phyloP scores from a whole-genome alignment of 176 grass and related monocot species.

The Areca catechu region DNA sequence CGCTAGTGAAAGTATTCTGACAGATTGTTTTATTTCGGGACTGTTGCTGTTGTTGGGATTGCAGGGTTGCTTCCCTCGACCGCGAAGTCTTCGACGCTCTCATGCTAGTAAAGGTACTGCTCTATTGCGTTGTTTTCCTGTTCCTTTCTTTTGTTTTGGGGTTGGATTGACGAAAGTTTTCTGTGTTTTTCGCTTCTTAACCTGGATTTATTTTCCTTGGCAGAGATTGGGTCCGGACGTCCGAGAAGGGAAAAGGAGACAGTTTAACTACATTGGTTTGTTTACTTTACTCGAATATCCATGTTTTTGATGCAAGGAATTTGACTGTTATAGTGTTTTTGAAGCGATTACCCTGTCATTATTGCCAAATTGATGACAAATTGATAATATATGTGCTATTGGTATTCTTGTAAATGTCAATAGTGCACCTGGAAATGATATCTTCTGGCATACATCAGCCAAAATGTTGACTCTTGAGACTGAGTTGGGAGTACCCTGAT shows the following conservation, averaged over 20 bases:
- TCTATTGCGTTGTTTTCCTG: background rate
- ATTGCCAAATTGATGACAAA: no score
- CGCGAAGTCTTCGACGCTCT: slow-evolving; percentile 72
- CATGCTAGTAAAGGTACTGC: slow-evolving; percentile 67
- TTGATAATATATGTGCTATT: no score
- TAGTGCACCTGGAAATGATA: no score
- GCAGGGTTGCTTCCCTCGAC: slow-evolving; percentile 66
- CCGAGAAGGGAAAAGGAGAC: slow-evolving; percentile 77
- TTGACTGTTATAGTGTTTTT: no score
- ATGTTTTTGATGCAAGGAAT: no score
- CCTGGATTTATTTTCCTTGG: slow-evolving; percentile 6
- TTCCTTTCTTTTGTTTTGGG: background rate
- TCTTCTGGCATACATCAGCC: no score
- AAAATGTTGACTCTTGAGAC: no score
- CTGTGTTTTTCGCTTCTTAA: background rate
- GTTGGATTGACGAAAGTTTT: background rate
- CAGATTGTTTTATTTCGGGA: no score
- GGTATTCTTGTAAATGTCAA: no score
- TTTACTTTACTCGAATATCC: background rate
- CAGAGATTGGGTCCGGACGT: slow-evolving; percentile 83
- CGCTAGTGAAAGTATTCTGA: no score
- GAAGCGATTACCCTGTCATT: no score
- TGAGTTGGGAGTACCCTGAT: no score
- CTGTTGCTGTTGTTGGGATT: slow-evolving; percentile 4
- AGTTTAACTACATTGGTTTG: slow-evolving; percentile 89